Percentiles rank a stretch among this genome's conserved stretches.
These are phyloP conservation scores for Aspergillus pseudotamarii DNA, from an alignment of 2,329 filamentous ascomycete species.

Conservation along the genomic window DNA sequence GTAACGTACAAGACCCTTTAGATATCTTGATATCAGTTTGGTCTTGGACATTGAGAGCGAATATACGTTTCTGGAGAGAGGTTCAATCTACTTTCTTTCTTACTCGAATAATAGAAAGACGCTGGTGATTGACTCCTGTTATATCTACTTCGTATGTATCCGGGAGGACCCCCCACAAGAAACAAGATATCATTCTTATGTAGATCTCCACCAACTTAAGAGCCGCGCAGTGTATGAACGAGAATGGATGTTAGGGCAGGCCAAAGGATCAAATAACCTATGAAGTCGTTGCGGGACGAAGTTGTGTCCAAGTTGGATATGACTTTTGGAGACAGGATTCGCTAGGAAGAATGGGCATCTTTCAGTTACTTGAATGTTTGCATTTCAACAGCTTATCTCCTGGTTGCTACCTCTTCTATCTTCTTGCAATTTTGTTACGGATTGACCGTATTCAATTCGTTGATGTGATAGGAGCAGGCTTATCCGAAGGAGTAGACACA, in stretches of 20 bases:
- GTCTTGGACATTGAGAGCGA: background rate
- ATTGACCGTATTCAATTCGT: background rate
- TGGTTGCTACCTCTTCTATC: background rate
- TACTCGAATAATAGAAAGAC: background rate
- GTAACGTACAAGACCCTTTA: background rate
- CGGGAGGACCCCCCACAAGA: background rate
- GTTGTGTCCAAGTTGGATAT: too few relatives aligned
- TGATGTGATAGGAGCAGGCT: background rate
- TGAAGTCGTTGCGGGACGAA: too few relatives aligned
- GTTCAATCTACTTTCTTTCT: background rate
- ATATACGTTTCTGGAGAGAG: background rate
- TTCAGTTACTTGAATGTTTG: background rate
- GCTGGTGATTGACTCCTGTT: background rate
- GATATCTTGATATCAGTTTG: background rate
- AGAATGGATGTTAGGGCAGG: too few relatives aligned
- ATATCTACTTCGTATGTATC: background rate
- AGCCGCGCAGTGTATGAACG: background rate
- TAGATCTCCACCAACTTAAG: background rate
- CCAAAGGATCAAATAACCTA: too few relatives aligned
- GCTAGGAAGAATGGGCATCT: background rate
- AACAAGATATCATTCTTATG: background rate
- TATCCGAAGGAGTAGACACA: background rate
- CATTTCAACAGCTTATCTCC: too few relatives aligned
- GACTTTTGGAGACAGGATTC: too few relatives aligned
- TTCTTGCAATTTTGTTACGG: background rate